Conservation (phyloP, 192 early-diverging fungal genomes). For the Powellomyces hirtus region DNA sequence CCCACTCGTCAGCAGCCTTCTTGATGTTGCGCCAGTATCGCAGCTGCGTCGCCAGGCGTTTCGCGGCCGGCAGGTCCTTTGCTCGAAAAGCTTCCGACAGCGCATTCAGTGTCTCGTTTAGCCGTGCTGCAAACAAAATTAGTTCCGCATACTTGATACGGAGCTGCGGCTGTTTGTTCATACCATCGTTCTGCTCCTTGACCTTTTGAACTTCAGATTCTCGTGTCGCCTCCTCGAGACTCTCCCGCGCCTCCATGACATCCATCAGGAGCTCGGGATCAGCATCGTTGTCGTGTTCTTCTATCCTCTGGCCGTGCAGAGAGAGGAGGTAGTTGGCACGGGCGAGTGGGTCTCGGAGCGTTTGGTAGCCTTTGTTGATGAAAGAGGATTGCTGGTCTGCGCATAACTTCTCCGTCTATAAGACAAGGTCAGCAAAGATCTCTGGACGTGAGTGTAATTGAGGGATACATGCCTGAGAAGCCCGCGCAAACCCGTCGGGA, state of each 20-base stretch:
- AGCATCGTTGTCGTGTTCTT: constrained; percentile 58
- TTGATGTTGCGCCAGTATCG: constrained; percentile 74
- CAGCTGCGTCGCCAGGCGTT: constrained; percentile 65
- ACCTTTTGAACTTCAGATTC: constrained; percentile 64
- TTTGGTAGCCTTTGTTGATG: constrained; percentile 85
- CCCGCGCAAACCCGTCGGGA: constrained; percentile 76
- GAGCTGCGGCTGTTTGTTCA: not conserved
- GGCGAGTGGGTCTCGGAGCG: constrained; percentile 72
- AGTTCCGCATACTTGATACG: not conserved
- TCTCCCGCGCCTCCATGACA: constrained; percentile 76
- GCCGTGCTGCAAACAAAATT: constrained; percentile 38
- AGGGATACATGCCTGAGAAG: constrained; percentile 43
- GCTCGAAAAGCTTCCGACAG: constrained; percentile 57
- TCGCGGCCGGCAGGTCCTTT: constrained; percentile 54
- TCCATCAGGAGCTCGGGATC: constrained; percentile 79
- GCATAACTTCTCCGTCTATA: constrained; percentile 51
- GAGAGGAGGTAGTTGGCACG: constrained; percentile 73
- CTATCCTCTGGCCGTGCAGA: constrained; percentile 56
- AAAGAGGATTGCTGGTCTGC: constrained; percentile 74
- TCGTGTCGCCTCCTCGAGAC: constrained; percentile 64
- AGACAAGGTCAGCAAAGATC: not conserved
- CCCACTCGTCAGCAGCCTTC: constrained; percentile 58
- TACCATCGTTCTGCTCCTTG: constrained; percentile 62
- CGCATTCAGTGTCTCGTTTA: constrained; percentile 38
- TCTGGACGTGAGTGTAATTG: not conserved